A percentile compares a stretch with the other conserved stretches of the same genome.
These are phyloP conservation scores for Fusarium vanettenii DNA, from an alignment of 2,329 filamentous ascomycete species.

Conservation along the genomic window DNA sequence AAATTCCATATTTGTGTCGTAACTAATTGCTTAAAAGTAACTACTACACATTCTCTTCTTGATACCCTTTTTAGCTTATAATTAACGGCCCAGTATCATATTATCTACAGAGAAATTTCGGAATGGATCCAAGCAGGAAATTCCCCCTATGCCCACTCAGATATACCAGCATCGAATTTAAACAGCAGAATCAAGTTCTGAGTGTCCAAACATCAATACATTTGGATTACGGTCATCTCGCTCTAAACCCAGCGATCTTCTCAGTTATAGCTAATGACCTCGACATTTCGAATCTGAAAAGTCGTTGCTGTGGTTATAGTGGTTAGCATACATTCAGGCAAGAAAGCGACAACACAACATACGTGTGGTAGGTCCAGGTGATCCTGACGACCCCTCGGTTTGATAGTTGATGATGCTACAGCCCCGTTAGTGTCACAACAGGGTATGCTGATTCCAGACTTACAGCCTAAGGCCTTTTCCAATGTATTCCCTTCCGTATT, in stretches of 20 bases:
- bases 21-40: neutral
- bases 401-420: constrained; percentile 30
- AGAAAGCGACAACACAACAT: neutral
- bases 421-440: neutral
- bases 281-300: constrained; percentile 26
- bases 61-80: neutral
- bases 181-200: neutral
- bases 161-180: neutral
- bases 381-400: constrained; percentile 30
- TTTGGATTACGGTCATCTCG: neutral
- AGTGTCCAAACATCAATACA: neutral
- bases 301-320: constrained; percentile 1
- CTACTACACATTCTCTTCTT: neutral
- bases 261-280: constrained; percentile 32
- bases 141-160: neutral
- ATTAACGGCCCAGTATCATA: neutral
- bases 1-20: neutral
- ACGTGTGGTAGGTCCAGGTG: constrained; percentile 24
- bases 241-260: neutral
- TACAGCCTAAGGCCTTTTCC: constrained; percentile 26
- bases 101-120: neutral
- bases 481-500: constrained; percentile 31
- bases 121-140: neutral
- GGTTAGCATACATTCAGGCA: neutral
- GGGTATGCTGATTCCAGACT: neutral